phyloP scores from a whole-genome alignment of 305 asterid genomes.

The Fraxinus sp. region DNA sequence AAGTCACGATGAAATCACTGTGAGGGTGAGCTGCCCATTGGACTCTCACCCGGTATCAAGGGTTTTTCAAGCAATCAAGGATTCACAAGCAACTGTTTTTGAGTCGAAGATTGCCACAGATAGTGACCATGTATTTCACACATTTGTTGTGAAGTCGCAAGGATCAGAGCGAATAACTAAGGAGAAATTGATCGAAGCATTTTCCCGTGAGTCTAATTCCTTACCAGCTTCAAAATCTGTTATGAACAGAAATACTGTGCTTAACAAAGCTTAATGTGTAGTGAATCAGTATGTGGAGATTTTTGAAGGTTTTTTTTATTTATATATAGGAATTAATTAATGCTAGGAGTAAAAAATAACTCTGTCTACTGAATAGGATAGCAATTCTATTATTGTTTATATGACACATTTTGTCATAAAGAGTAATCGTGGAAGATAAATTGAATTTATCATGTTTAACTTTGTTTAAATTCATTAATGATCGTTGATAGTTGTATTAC shows the following conservation, averaged over 20 bases:
- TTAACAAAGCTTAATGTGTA: conserved; percentile 24
- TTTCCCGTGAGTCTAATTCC: conserved; percentile 38
- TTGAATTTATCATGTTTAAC: conserved; percentile 15
- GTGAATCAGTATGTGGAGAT: conserved; percentile 23
- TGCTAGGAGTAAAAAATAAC: conserved; percentile 31
- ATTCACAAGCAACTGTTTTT: conserved; percentile 44
- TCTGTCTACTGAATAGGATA: conserved; percentile 26
- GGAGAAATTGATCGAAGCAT: conserved; percentile 61
- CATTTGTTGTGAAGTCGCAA: conserved; percentile 58
- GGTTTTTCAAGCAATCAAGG: conserved; percentile 49
- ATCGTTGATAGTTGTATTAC: not conserved
- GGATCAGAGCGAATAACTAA: conserved; percentile 58
- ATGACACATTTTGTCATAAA: conserved; percentile 26
- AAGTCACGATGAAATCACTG: conserved; percentile 37
- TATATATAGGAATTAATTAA: conserved; percentile 36
- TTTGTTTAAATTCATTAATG: not conserved
- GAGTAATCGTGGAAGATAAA: conserved; percentile 27
- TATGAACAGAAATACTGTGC: conserved; percentile 3
- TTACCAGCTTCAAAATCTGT: conserved; percentile 20
- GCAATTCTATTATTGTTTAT: conserved; percentile 32
- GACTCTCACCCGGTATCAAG: conserved; percentile 58
- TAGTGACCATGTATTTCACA: conserved; percentile 57
- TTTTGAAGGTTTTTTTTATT: conserved; percentile 17
- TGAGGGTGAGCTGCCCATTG: conserved; percentile 61
- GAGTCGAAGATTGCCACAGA: conserved; percentile 56